Evolutionary conservation across 805 yeast species (phyloP).

Genomic region (Kluyveromyces wickerhamii): DNA sequence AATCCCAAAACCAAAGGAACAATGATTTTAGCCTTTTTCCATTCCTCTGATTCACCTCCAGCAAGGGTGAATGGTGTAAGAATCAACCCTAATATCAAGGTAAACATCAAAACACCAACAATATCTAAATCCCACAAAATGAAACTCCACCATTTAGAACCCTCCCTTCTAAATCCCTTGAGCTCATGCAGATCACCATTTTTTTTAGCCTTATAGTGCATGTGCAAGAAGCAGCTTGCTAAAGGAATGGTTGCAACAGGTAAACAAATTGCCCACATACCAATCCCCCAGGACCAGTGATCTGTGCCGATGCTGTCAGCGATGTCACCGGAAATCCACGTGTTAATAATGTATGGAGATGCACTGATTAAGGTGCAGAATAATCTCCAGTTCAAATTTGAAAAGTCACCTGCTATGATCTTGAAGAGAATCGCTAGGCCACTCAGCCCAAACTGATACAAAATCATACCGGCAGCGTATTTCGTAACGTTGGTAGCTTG

Average conservation of each 20-base stretch:
- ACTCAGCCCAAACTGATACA: constrained; percentile 43
- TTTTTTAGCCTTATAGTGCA: constrained; percentile 38
- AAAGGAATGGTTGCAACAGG: constrained; percentile 46
- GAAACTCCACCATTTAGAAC: no score
- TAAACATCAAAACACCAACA: constrained; percentile 47
- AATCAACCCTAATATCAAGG: constrained; percentile 50
- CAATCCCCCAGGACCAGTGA: constrained; percentile 48
- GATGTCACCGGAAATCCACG: constrained; percentile 61
- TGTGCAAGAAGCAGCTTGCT: constrained; percentile 37
- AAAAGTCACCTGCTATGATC: constrained; percentile 54
- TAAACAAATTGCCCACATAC: constrained; percentile 53
- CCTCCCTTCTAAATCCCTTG: background rate
- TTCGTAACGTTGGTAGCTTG: constrained; percentile 43
- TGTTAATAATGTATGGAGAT: constrained; percentile 58
- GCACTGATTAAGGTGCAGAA: constrained; percentile 54
- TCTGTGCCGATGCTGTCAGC: constrained; percentile 29
- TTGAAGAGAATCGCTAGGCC: constrained; percentile 49
- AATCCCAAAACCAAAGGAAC: constrained; percentile 55
- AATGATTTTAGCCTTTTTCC: constrained; percentile 52
- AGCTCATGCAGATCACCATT: constrained; percentile 20
- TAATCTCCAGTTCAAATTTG: constrained; percentile 59
- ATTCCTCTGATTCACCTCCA: constrained; percentile 44
- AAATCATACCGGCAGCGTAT: constrained; percentile 49
- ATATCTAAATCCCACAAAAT: constrained; percentile 56
- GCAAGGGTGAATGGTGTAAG: constrained; percentile 64